Evolutionary conservation across 495 filamentous ascomycete species (phyloP).

Genomic region (Wilcoxina mikolae): DNA sequence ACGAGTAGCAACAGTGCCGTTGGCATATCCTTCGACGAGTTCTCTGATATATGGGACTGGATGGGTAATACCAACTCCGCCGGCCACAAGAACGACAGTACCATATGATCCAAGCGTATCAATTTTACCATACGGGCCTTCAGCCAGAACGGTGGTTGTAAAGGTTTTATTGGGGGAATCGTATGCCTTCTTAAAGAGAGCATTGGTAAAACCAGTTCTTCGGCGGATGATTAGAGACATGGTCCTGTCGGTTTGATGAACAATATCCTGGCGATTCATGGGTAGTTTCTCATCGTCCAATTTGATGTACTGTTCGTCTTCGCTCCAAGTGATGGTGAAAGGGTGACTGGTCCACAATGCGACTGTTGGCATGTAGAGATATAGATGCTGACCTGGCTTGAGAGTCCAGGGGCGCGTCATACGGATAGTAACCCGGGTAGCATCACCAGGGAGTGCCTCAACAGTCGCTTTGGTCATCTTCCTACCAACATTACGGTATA

Average conservation of each 20-base stretch:
- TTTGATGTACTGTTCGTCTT: constrained; percentile 36
- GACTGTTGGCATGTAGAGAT: constrained; percentile 63
- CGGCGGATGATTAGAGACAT: constrained; percentile 68
- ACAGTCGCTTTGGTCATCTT: constrained; percentile 43
- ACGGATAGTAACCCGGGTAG: constrained; percentile 55
- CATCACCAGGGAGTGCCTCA: constrained; percentile 50
- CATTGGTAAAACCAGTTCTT: constrained; percentile 69
- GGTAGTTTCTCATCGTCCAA: constrained; percentile 38
- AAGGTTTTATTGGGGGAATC: constrained; percentile 44
- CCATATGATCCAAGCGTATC: constrained; percentile 61
- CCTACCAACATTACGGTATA: constrained; percentile 55
- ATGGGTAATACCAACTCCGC: constrained; percentile 79
- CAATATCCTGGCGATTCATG: constrained; percentile 43
- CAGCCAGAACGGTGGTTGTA: constrained; percentile 48
- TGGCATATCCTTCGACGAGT: constrained; percentile 52
- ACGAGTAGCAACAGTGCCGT: constrained; percentile 58
- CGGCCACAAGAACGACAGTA: constrained; percentile 72
- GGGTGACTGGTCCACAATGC: constrained; percentile 56
- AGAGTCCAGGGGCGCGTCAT: constrained; percentile 63
- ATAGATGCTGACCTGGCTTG: constrained; percentile 64
- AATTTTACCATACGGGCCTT: constrained; percentile 68
- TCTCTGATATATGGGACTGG: constrained; percentile 65
- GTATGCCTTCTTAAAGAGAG: constrained; percentile 53
- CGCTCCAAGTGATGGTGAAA: constrained; percentile 52
- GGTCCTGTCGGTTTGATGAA: constrained; percentile 43